phyloP scores from a whole-genome alignment of 2,329 filamentous ascomycete genomes.

The Penicillium sp. region DNA sequence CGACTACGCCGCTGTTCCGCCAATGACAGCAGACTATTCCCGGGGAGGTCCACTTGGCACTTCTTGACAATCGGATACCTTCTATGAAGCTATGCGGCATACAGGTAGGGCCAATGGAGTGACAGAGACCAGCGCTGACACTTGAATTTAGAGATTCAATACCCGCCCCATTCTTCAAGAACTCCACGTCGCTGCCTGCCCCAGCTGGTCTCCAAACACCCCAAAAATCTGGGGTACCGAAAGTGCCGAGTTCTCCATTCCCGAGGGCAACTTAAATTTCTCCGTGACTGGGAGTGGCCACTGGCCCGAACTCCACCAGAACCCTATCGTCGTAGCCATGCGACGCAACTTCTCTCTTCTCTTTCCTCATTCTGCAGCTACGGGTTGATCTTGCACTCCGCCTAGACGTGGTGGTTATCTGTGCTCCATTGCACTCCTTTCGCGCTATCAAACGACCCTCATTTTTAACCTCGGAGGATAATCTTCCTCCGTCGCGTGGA shows the following conservation, averaged over 20 bases:
- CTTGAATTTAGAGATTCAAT: conserved; percentile 3
- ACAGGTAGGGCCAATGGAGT: conserved; percentile 14
- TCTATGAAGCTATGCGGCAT: conserved; percentile 1
- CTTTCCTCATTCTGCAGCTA: conserved; percentile 12
- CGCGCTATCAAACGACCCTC: conserved; percentile 1
- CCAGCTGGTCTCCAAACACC: conserved; percentile 4
- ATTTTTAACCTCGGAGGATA: conserved; percentile 20
- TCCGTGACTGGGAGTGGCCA: conserved; percentile 12
- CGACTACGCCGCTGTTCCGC: conserved; percentile 19
- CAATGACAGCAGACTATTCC: conserved; percentile 18
- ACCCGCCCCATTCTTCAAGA: neutral
- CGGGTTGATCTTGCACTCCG: conserved; percentile 3
- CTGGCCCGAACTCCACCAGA: conserved; percentile 25
- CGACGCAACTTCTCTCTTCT: conserved; percentile 13
- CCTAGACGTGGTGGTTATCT: conserved; percentile 5
- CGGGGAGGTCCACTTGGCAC: conserved; percentile 19
- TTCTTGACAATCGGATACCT: conserved; percentile 1
- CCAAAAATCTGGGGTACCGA: conserved; percentile 23
- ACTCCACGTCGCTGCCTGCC: conserved; percentile 17
- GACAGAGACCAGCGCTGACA: conserved; percentile 5
- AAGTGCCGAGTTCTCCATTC: conserved; percentile 22
- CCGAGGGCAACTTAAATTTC: conserved; percentile 31
- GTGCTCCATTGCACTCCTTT: neutral
- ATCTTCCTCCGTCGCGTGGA: conserved; percentile 19
- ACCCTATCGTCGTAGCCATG: conserved; percentile 19